Conservation (phyloP, 441 rosid genomes). For the Euphorbia celastroides region DNA sequence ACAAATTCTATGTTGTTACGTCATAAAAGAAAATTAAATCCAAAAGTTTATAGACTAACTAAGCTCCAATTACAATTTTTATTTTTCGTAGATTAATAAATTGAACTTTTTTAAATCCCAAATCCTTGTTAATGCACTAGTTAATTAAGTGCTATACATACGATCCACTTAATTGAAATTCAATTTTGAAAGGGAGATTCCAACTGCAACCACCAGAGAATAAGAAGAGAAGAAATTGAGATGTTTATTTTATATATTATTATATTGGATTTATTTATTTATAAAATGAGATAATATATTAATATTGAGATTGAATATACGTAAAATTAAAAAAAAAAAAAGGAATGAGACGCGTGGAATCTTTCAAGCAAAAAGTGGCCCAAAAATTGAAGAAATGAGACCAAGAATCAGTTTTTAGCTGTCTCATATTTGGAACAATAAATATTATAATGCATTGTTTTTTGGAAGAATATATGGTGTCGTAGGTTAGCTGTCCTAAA, state of each 20-base stretch:
- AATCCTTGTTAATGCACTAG: neutral
- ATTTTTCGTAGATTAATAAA: no score
- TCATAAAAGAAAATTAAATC: no score
- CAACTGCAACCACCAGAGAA: neutral
- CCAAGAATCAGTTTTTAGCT: conserved; percentile 12
- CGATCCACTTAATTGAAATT: neutral
- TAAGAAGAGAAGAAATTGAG: neutral
- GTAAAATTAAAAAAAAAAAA: no score
- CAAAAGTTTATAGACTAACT: no score
- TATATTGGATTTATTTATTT: no score
- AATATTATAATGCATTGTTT: conserved; percentile 1
- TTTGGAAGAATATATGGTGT: neutral
- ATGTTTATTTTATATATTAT: no score
- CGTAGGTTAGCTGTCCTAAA: conserved; percentile 20
- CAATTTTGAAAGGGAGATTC: neutral
- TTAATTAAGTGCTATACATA: neutral
- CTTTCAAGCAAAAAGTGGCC: conserved; percentile 20
- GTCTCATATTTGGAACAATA: conserved; percentile 7
- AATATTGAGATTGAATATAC: conserved; percentile 1
- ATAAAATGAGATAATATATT: neutral
- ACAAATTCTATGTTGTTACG: no score
- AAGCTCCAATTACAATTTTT: neutral
- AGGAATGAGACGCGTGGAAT: conserved; percentile 24
- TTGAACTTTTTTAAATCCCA: no score
- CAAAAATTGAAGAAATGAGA: conserved; percentile 6